Base-by-base conservation (phyloP, 2,329 filamentous ascomycete genomes). In the Leptodontidium sp. region DNA sequence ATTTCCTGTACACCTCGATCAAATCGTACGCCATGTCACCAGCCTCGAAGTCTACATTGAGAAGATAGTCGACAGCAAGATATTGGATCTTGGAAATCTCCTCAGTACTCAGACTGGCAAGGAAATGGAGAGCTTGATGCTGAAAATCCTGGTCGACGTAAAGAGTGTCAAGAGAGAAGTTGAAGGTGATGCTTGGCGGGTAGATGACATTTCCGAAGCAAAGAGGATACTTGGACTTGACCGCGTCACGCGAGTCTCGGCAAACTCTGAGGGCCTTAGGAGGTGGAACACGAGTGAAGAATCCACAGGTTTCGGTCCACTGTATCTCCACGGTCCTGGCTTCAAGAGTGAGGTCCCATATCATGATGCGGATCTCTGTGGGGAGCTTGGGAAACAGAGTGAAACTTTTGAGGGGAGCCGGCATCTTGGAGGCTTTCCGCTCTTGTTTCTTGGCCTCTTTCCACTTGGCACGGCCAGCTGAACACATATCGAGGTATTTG, bases 101-200 rank as follows among this genome's bases (percentile, higher is more conserved):
- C 1, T n/a, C 1, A 1, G 47, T 6, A 12, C 43, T 67, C 12
- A 74, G 49, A n/a, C 45, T 47, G 2, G 14, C 47, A 4, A 73
- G 32, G 21, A 75, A 64, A 32, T 62, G 50, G 7, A 57, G 8
- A 32, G 69, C 1, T 2, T 69, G 21, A 7, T 15, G 4, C 1
- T 67, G 14, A 4, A 72, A 17, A 2, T 61, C 9, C 0, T 43
- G 0, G 35, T 68, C 29, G 45, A 75, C n/a, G 40, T 66, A 73
- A 2, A 75, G 45, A 0, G 68, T 73, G n/a, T 75, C 70, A 6
- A 73, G 45, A 1, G 65, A 59, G 62, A 72, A 72, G n/a, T 76
- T 73, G 61, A 75, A 75, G 14, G 40, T 9, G 1, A 68, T 73
- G 12, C 26, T 52, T 0, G 68, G 59, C 7, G 57, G 12, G n/a